Base-by-base conservation (phyloP, 306 rosid species). In the Vicia faba region DNA sequence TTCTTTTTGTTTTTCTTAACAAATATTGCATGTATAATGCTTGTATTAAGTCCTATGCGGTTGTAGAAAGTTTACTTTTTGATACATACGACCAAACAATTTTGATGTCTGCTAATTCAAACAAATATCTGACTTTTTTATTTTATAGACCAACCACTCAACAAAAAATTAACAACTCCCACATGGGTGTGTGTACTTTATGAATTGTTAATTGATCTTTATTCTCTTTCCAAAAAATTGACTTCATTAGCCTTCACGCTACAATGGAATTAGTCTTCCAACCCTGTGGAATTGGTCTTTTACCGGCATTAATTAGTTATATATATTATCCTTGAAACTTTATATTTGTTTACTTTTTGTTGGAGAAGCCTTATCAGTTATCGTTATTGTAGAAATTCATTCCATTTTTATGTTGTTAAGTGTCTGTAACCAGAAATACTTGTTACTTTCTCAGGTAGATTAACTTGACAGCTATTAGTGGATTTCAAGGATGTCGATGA, bases 401-500 rank as follows among this genome's bases (percentile, higher is more conserved):
- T 43, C 8, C 13, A 18, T 11, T 60, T 61, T 70, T 6, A 19
- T 69, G 70, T 69, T 48, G 36, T 61, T 65, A 40, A 33, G 38
- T 33, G 11, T 73, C 28, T 45, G 55, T 65, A 53, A 23, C 8
- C n/a, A 23, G 25, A 20, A 43, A 51, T 60, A 39, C 68, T 48
- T 45, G 14, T 61, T 45, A 29, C 19, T 68, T 60, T 7, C 26
- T 35, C 79, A 66, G 80, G 58, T 61, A 25, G 48, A 33, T 74
- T 57, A 36, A 65, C 65, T 49, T 60, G 64, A 64, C 58, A 36
- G 61, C 54, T 16, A 29, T 69, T 35, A 65, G 62, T 54, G 59
- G 25, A 19, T 43, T 65, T 71, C 26, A 64, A 75, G 50, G 68
- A 55, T 71, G 81, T 75, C 77, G 63, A 83, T 84, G 96, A 80